Evolutionary conservation across 331 rosid genomes (phyloP).

Genomic region (Quercus lobata): DNA sequence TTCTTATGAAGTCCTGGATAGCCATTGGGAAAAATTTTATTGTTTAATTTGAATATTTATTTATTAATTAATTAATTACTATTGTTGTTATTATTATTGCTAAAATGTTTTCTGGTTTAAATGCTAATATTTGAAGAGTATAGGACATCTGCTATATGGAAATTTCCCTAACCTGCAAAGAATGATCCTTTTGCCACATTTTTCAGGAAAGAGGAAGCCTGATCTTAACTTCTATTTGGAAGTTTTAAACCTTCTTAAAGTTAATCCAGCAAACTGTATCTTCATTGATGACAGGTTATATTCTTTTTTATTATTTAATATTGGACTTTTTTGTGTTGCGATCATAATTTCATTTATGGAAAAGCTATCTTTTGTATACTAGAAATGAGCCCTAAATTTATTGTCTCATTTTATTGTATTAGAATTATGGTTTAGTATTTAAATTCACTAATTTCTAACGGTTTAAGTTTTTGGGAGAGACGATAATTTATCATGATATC

Average conservation of each 20-base stretch:
- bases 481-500: too few species aligned
- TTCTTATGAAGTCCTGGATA: too few species aligned
- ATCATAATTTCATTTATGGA: not conserved
- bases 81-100: too few species aligned
- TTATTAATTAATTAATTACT: too few species aligned
- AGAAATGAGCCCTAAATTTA: not conserved
- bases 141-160: not conserved
- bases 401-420: not conserved
- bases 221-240: slow-evolving; percentile 70
- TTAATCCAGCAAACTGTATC: slow-evolving; percentile 64
- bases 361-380: not conserved
- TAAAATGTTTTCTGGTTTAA: not conserved
- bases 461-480: too few species aligned
- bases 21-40: too few species aligned
- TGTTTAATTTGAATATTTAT: too few species aligned
- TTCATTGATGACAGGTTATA: slow-evolving; percentile 86
- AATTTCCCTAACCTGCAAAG: not conserved
- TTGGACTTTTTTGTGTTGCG: not conserved
- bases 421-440: too few species aligned
- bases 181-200: slow-evolving; percentile 14
- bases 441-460: too few species aligned
- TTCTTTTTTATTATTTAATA: slow-evolving; percentile 1
- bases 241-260: slow-evolving; percentile 59
- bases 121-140: not conserved
- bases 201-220: slow-evolving; percentile 94